Evolutionary conservation across 2,329 filamentous ascomycete species (phyloP), one percentile per base, ranked within the genome.

Genomic region (Nemania serpens): DNA sequence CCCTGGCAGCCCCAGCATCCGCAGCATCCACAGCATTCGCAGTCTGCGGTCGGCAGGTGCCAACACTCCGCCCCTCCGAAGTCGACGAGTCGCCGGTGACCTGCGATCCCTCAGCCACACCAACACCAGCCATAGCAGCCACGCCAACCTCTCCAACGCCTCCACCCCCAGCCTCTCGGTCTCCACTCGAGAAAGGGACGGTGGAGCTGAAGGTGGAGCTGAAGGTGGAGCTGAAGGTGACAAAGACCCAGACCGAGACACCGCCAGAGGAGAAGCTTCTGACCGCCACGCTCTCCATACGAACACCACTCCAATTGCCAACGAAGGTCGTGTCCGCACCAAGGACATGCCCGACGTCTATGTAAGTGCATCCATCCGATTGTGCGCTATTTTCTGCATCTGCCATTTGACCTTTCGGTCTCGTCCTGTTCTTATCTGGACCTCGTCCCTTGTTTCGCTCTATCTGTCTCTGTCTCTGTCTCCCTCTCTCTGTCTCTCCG

Each of bases 301-400:
- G 33, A 75, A 63, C 66, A 74, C 73, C 68, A 89, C 89, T 74
- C 91, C 91, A 71, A 84, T 92, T 78, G 90, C 89, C 77, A 93
- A 94, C 80, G 91, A 93, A 84, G 90, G 91, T 81, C 93, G 92
- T 79, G 88, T 86, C 79, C 91, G 91, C 76, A 81, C 89, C 74
- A 89, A 87, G 81, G 90, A 88, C 79, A 97, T 97, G 91, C 84
- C 91, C 76, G 91, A 97, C 83, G 89, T 96, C 80, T 97, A 91
- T 81, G 93, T 97, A 86, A 89, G 92, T 90, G 55, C 62, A n/a
- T 13, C 11, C 11, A 10, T 5, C n/a, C 18, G 10, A 17, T 43
- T 15, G 17, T 20, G 17, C 9, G 12, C 13, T 7, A 47, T 47
- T 33, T 17, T 25, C 10, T 39, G 36, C 11, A 13, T 39, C 11